These are phyloP conservation scores for Tilletiopsis washingtonensis DNA, from an alignment of 1,284 basidiomycete species.

Conservation along the genomic window DNA sequence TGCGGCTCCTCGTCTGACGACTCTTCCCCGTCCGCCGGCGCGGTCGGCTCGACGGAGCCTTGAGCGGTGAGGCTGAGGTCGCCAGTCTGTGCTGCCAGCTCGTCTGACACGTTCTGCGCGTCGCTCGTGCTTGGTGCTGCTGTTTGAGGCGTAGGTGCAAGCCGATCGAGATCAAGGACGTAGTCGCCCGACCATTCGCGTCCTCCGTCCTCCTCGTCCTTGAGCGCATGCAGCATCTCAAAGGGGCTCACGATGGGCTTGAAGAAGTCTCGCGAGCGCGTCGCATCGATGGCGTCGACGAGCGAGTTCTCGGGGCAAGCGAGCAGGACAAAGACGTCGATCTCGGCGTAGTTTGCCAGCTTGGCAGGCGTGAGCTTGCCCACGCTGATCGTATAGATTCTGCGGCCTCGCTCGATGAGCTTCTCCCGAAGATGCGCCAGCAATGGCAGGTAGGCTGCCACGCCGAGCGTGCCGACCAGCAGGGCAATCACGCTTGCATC, in stretches of 20 bases:
- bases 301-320: constrained; percentile 91
- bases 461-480: constrained; percentile 86
- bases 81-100: too few species aligned
- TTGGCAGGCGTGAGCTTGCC: constrained; percentile 94
- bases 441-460: constrained; percentile 48
- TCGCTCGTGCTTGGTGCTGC: constrained; percentile 50
- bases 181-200: constrained; percentile 68
- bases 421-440: constrained; percentile 22
- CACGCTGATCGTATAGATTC: constrained; percentile 79
- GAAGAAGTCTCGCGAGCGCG: constrained; percentile 64
- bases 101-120: constrained; percentile 6
- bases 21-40: too few species aligned
- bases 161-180: constrained; percentile 73
- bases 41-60: too few species aligned
- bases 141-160: too few species aligned
- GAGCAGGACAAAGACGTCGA: constrained; percentile 90
- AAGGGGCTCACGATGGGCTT: constrained; percentile 89
- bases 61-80: too few species aligned
- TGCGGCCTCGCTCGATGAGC: constrained; percentile 18
- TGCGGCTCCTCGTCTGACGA: constrained; percentile 52
- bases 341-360: constrained; percentile 89
- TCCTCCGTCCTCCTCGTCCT: constrained; percentile 47
- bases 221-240: constrained; percentile 76
- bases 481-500: constrained; percentile 92
- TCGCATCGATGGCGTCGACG: constrained; percentile 56